phyloP scores from a whole-genome alignment of 1,284 basidiomycete genomes.

The Moesziomyces sp. region DNA sequence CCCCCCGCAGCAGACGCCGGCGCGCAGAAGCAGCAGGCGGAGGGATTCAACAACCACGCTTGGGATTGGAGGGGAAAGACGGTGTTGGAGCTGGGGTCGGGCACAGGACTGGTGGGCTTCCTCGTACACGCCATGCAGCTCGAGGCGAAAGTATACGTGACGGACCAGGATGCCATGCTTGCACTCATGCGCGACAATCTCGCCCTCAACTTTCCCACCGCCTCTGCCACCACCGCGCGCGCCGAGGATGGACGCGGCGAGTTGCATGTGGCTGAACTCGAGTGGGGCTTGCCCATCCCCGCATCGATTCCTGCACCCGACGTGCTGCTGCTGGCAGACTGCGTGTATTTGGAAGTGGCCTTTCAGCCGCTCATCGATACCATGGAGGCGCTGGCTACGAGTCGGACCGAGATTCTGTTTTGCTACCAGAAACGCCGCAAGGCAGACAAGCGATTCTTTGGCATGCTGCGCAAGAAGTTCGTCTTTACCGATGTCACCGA shows the following conservation, averaged over 20 bases:
- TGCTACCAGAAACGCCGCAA: conserved; percentile 94
- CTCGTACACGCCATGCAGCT: conserved; percentile 78
- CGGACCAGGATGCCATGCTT: conserved; percentile 79
- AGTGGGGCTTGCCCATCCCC: conserved; percentile 67
- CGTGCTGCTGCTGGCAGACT: conserved; percentile 74
- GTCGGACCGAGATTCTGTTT: conserved; percentile 74
- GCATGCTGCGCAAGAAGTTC: conserved; percentile 82
- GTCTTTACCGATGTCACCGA: conserved; percentile 76
- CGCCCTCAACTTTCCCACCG: conserved; percentile 40
- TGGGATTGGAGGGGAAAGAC: conserved; percentile 51
- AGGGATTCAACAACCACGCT: conserved; percentile 10
- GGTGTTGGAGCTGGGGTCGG: conserved; percentile 83
- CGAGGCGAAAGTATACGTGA: conserved; percentile 74
- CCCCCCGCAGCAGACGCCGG: neutral
- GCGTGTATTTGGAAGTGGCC: conserved; percentile 88
- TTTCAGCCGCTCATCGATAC: conserved; percentile 88
- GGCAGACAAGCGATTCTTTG: conserved; percentile 91
- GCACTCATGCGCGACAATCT: conserved; percentile 58
- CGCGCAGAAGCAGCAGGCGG: neutral
- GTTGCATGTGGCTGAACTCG: conserved; percentile 11
- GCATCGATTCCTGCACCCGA: conserved; percentile 71
- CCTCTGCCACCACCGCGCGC: neutral
- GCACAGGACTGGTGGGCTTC: conserved; percentile 89
- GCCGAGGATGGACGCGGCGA: neutral
- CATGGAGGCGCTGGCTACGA: conserved; percentile 74